These are phyloP conservation scores for Jaltomata sinuosa DNA, from an alignment of 257 asterid species.

Conservation along the genomic window DNA sequence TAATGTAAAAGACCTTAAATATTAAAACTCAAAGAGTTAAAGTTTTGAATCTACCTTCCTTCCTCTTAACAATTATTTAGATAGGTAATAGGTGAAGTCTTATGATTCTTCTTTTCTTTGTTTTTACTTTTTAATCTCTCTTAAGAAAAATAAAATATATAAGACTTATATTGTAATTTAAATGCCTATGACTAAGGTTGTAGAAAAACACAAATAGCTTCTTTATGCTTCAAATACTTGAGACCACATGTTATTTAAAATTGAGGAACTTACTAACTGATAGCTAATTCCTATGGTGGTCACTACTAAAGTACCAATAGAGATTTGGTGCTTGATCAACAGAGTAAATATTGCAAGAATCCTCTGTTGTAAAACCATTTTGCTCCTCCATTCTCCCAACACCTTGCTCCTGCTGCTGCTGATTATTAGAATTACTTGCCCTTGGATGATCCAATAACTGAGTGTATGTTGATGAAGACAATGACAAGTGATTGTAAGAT, in stretches of 20 bases:
- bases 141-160: background rate
- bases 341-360: constrained; percentile 20
- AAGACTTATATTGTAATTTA: background rate
- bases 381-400: constrained; percentile 17
- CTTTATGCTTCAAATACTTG: background rate
- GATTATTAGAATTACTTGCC: background rate
- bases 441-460: constrained; percentile 16
- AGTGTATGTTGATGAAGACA: constrained; percentile 13
- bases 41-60: background rate
- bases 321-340: constrained; percentile 25
- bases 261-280: background rate
- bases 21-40: background rate
- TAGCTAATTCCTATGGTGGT: constrained; percentile 14
- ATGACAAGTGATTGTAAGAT: background rate
- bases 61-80: background rate
- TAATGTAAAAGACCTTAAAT: no score
- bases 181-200: background rate
- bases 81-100: background rate
- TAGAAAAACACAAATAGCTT: background rate
- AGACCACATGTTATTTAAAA: background rate
- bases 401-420: constrained; percentile 14
- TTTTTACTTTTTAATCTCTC: background rate
- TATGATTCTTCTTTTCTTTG: background rate
- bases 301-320: constrained; percentile 18
- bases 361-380: constrained; percentile 9